phyloP scores from a whole-genome alignment of 805 yeast species.

The Metschnikowia arizonensis region DNA sequence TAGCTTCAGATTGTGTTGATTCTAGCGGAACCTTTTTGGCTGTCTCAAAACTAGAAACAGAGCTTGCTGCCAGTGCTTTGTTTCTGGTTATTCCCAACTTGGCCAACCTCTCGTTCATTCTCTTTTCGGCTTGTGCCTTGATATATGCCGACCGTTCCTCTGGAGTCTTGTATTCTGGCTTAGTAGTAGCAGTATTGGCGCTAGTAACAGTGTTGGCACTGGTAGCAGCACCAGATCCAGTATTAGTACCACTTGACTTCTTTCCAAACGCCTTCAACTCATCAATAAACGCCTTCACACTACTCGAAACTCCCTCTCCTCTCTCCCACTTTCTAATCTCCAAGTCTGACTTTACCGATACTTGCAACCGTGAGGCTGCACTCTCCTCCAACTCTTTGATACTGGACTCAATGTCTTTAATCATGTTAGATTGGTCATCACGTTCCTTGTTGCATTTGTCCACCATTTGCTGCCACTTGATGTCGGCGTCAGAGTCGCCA shows the following conservation, averaged over 20 bases:
- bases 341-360: conserved; percentile 39
- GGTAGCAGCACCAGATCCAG: not conserved
- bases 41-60: conserved; percentile 3
- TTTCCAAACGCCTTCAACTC: conserved; percentile 37
- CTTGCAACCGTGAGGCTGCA: conserved; percentile 39
- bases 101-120: conserved; percentile 83
- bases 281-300: conserved; percentile 59
- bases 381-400: conserved; percentile 60
- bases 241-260: not conserved
- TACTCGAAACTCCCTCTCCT: conserved; percentile 68
- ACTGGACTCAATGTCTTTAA: conserved; percentile 68
- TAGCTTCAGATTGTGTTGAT: no score
- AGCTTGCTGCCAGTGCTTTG: conserved; percentile 11
- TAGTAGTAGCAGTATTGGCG: not conserved
- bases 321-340: conserved; percentile 74
- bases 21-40: not conserved
- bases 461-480: conserved; percentile 48
- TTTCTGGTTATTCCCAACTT: conserved; percentile 64
- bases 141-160: conserved; percentile 75
- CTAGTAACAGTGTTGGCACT: not conserved
- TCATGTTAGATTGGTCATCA: conserved; percentile 52
- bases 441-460: conserved; percentile 51
- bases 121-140: conserved; percentile 68
- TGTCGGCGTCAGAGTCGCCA: conserved; percentile 47
- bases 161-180: conserved; percentile 38